These are phyloP conservation scores for Xylaria polymorpha DNA, from an alignment of 2,329 filamentous ascomycete genomes.

Conservation along the genomic window DNA sequence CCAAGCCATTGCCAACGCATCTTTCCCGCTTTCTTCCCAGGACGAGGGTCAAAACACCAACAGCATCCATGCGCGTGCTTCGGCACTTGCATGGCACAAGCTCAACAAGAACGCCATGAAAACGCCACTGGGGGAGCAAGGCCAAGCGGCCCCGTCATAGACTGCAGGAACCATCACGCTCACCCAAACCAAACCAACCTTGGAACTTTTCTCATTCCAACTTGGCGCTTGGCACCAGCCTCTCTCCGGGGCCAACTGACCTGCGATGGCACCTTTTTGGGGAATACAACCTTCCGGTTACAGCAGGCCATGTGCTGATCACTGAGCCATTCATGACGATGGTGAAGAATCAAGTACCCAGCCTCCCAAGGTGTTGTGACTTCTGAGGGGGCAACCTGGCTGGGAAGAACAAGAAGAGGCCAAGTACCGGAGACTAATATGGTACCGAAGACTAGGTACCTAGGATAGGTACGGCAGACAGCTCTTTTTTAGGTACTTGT, in stretches of 20 bases:
- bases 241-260: constrained; percentile 29
- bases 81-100: constrained; percentile 30
- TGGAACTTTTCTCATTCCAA: constrained; percentile 11
- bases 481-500: not conserved
- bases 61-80: constrained; percentile 27
- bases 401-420: not conserved
- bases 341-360: constrained; percentile 25
- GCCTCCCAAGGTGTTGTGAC: constrained; percentile 25
- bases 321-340: constrained; percentile 20
- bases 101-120: constrained; percentile 24
- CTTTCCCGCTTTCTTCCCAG: not conserved
- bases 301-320: constrained; percentile 35
- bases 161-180: constrained; percentile 18
- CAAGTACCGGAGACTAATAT: not conserved
- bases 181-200: no score
- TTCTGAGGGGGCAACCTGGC: constrained; percentile 32
- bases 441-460: not conserved
- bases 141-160: constrained; percentile 21
- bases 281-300: constrained; percentile 39
- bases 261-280: constrained; percentile 29
- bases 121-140: constrained; percentile 25
- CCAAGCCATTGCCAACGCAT: not conserved
- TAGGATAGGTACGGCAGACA: not conserved
- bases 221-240: constrained; percentile 8
- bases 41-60: not conserved